Conservation (phyloP, 75 land plant genomes). For the Picea glauca region DNA sequence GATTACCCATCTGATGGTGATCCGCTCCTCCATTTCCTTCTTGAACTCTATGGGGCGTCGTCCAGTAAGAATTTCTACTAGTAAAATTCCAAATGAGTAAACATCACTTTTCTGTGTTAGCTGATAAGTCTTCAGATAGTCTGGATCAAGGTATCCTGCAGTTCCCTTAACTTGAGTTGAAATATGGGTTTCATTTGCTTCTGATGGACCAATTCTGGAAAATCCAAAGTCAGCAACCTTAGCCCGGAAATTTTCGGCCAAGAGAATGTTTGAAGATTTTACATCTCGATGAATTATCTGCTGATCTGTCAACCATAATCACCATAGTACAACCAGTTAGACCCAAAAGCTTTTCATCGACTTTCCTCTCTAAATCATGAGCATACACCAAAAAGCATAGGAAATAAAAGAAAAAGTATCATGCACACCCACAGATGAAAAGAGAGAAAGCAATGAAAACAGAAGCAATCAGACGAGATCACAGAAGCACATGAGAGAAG, state of each 20-base stretch:
- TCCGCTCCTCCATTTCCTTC: constrained; percentile 59
- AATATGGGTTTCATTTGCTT: constrained; percentile 75
- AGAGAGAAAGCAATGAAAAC: too few species aligned
- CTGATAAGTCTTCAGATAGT: constrained; percentile 87
- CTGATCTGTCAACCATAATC: constrained; percentile 46
- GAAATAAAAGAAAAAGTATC: neutral
- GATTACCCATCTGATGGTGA: constrained; percentile 95
- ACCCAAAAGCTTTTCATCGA: neutral
- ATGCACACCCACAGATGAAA: neutral
- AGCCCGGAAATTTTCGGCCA: constrained; percentile 75
- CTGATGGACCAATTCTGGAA: constrained; percentile 73
- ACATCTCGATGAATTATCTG: constrained; percentile 93
- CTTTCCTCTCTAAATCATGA: neutral
- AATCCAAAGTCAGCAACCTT: constrained; percentile 99
- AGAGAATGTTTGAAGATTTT: constrained; percentile 92
- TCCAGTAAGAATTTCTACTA: constrained; percentile 81
- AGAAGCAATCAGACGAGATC: too few species aligned
- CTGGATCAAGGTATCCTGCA: constrained; percentile 96
- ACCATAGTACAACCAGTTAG: neutral
- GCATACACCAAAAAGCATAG: neutral
- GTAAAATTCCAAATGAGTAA: constrained; percentile 83
- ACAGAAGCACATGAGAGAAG: too few species aligned
- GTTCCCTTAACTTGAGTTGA: constrained; percentile 97
- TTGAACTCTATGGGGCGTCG: constrained; percentile 85
- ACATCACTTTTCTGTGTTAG: constrained; percentile 94